A percentile compares a stretch with the other conserved stretches of the same genome.
These are phyloP conservation scores for Flaveria bidentis DNA, from an alignment of 129 eudicot species.

Conservation along the genomic window DNA sequence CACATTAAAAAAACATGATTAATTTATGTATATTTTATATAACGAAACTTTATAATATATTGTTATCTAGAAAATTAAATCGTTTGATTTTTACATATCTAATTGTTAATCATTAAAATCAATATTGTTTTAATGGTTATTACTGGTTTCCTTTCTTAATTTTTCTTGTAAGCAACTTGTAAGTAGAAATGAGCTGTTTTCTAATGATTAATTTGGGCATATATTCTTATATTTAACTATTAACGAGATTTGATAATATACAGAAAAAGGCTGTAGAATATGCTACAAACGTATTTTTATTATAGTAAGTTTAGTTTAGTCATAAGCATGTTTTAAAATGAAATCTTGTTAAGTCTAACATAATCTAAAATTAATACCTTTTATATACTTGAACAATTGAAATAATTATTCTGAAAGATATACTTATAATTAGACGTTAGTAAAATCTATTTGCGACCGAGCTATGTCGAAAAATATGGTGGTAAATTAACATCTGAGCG, in stretches of 20 bases:
- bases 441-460: neutral
- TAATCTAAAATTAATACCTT: neutral
- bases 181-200: neutral
- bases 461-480: too few species aligned
- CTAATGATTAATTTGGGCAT: neutral
- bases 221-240: neutral
- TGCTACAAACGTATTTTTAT: too few species aligned
- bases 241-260: neutral
- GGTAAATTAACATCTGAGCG: too few species aligned
- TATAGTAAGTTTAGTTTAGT: neutral
- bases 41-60: neutral
- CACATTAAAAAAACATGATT: neutral
- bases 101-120: neutral
- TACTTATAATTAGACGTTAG: neutral
- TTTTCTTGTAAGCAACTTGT: neutral
- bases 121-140: neutral
- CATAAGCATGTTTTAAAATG: neutral
- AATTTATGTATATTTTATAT: neutral
- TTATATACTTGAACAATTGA: neutral
- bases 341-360: neutral
- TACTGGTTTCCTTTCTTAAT: neutral
- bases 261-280: neutral
- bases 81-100: neutral
- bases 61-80: neutral
- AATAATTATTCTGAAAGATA: neutral